Conservation (phyloP, 2,329 filamentous ascomycete genomes). For the Epichloe coenophiala region DNA sequence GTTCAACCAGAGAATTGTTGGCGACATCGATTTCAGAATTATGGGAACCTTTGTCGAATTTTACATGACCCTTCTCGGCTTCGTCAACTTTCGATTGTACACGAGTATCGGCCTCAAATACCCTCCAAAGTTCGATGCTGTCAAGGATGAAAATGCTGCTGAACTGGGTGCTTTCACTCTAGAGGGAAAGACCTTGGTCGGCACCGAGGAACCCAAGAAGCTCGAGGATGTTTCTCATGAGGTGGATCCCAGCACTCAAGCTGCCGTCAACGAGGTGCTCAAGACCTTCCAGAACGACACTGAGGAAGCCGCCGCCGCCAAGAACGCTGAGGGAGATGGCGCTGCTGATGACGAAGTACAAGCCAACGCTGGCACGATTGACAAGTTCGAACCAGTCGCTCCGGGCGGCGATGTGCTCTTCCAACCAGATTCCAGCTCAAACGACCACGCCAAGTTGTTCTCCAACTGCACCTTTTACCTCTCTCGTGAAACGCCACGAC, state of each 20-base stretch:
- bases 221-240: conserved; percentile 33
- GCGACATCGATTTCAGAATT: conserved; percentile 94
- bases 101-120: conserved; percentile 86
- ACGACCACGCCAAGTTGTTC: conserved; percentile 64
- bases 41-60: conserved; percentile 99
- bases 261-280: conserved; percentile 55
- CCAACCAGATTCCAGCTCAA: conserved; percentile 57
- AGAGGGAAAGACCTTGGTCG: conserved; percentile 55
- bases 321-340: conserved; percentile 23
- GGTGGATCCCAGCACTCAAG: conserved; percentile 49
- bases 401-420: conserved; percentile 74
- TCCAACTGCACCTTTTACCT: conserved; percentile 82
- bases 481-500: conserved; percentile 82
- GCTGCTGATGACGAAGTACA: conserved; percentile 22
- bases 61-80: conserved; percentile 90
- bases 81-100: conserved; percentile 92
- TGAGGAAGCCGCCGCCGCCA: conserved; percentile 20
- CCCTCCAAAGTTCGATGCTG: conserved; percentile 81
- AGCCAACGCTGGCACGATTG: conserved; percentile 49
- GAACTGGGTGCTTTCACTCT: conserved; percentile 86
- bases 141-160: conserved; percentile 77
- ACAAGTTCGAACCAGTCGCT: conserved; percentile 80
- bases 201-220: conserved; percentile 39
- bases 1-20: conserved; percentile 89
- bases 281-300: conserved; percentile 49